phyloP scores from a whole-genome alignment of 768 basidiomycete genomes.

The Lactarius trivialis region DNA sequence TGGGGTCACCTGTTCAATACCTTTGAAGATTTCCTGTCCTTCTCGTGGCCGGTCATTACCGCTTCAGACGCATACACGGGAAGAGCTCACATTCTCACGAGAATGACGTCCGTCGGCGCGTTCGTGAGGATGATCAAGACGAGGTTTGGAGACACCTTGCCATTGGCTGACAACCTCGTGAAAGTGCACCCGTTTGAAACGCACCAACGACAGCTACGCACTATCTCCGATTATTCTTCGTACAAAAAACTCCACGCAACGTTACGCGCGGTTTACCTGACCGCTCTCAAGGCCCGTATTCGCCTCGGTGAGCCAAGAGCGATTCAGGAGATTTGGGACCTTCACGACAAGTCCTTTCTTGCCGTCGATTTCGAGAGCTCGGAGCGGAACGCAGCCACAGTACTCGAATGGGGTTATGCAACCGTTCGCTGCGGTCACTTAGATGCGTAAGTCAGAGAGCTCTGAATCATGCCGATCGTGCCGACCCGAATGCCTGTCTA shows the following conservation, averaged over 20 bases:
- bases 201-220: conserved; percentile 58
- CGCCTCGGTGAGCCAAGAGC: conserved; percentile 59
- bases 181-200: conserved; percentile 65
- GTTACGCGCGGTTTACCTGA: conserved; percentile 60
- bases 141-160: conserved; percentile 74
- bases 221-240: conserved; percentile 55
- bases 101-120: conserved; percentile 58
- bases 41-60: conserved; percentile 78
- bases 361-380: conserved; percentile 71
- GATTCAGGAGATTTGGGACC: conserved; percentile 61
- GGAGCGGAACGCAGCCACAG: conserved; percentile 61
- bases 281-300: conserved; percentile 59
- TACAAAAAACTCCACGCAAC: conserved; percentile 69
- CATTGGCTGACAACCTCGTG: conserved; percentile 66
- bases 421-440: conserved; percentile 68
- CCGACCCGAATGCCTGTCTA: neutral
- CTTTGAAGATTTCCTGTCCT: conserved; percentile 72
- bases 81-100: conserved; percentile 74
- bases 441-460: conserved; percentile 46
- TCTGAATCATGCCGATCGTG: neutral
- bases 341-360: conserved; percentile 66
- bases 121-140: conserved; percentile 86
- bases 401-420: conserved; percentile 79
- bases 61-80: conserved; percentile 69
- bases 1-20: conserved; percentile 77